phyloP scores from a whole-genome alignment of 371 early-diverging fungal species.

The Lichtheimia ramosa region DNA sequence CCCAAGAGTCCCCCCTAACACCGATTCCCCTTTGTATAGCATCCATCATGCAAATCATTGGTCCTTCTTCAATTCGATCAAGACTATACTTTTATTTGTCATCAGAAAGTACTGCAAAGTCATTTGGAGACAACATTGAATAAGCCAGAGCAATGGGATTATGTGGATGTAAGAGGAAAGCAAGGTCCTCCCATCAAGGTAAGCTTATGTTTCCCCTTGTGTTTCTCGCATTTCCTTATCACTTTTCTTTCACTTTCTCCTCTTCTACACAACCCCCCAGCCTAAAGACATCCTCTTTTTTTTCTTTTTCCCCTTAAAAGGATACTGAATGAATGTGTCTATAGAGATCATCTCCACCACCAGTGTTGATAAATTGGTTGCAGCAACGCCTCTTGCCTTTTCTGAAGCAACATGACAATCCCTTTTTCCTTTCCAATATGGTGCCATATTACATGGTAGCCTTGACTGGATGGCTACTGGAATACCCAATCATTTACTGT shows the following conservation, averaged over 20 bases:
- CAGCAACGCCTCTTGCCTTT: conserved; percentile 20
- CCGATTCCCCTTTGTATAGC: conserved; percentile 1
- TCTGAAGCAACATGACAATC: conserved; percentile 6
- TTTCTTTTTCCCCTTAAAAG: too few species aligned
- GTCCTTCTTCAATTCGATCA: conserved; percentile 39
- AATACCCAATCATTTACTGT: conserved; percentile 47
- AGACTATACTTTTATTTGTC: conserved; percentile 43
- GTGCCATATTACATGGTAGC: conserved; percentile 46
- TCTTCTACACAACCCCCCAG: background rate
- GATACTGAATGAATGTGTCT: conserved; percentile 6
- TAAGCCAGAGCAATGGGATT: conserved; percentile 12
- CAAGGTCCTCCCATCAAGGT: conserved; percentile 18
- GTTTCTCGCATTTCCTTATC: too few species aligned
- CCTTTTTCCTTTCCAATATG: conserved; percentile 3
- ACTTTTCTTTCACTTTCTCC: background rate
- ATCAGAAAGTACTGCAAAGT: conserved; percentile 20
- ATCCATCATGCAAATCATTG: conserved; percentile 18
- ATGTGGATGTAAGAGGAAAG: conserved; percentile 20
- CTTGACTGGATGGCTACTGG: conserved; percentile 47
- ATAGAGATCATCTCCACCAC: conserved; percentile 3
- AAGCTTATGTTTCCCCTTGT: background rate
- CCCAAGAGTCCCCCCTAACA: background rate
- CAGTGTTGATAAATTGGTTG: conserved; percentile 22
- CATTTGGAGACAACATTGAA: conserved; percentile 17
- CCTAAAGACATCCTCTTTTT: background rate